These are phyloP conservation scores for Penicillium hesseltinei DNA, from an alignment of 2,329 filamentous ascomycete genomes.

Conservation along the genomic window DNA sequence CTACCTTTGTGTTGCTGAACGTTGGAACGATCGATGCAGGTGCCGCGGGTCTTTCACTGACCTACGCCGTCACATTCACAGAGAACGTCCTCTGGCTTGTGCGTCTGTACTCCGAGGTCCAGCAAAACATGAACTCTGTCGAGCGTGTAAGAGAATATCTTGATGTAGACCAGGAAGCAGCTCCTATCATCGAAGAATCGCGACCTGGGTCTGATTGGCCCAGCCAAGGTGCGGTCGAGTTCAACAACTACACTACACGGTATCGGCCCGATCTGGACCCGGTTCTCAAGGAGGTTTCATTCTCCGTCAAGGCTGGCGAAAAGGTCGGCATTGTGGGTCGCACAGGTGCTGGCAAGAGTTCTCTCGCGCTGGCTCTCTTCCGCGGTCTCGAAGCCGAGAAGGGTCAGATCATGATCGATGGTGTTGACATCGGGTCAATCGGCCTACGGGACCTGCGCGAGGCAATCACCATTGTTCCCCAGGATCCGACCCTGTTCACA, in stretches of 20 bases:
- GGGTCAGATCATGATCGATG: slow-evolving; percentile 87
- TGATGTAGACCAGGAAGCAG: slow-evolving; percentile 90
- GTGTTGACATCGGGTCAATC: slow-evolving; percentile 83
- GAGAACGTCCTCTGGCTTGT: slow-evolving; percentile 98
- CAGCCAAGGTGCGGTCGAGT: slow-evolving; percentile 78
- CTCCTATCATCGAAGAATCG: slow-evolving; percentile 71
- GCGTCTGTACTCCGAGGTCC: slow-evolving; percentile 86
- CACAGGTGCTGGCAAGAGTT: slow-evolving; percentile 95
- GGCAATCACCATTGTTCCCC: slow-evolving; percentile 94
- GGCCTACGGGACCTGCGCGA: slow-evolving; percentile 91
- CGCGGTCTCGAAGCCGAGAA: slow-evolving; percentile 86
- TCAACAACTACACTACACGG: slow-evolving; percentile 82
- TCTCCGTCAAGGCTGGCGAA: slow-evolving; percentile 80
- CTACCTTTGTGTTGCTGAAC: slow-evolving; percentile 82
- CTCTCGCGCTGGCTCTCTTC: slow-evolving; percentile 88
- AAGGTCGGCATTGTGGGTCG: slow-evolving; percentile 96
- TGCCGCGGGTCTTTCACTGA: slow-evolving; percentile 87
- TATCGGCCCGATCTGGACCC: slow-evolving; percentile 85
- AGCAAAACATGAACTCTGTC: slow-evolving; percentile 99
- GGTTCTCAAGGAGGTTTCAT: slow-evolving; percentile 77
- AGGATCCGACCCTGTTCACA: slow-evolving; percentile 88
- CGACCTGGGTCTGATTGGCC: slow-evolving; percentile 82
- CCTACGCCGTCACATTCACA: slow-evolving; percentile 93
- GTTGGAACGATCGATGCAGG: slow-evolving; percentile 83
- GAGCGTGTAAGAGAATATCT: slow-evolving; percentile 97